Percentiles rank a stretch among this genome's conserved stretches.
phyloP scores from a whole-genome alignment of 2,329 filamentous ascomycete genomes.

The Hymenoscyphus scutula region DNA sequence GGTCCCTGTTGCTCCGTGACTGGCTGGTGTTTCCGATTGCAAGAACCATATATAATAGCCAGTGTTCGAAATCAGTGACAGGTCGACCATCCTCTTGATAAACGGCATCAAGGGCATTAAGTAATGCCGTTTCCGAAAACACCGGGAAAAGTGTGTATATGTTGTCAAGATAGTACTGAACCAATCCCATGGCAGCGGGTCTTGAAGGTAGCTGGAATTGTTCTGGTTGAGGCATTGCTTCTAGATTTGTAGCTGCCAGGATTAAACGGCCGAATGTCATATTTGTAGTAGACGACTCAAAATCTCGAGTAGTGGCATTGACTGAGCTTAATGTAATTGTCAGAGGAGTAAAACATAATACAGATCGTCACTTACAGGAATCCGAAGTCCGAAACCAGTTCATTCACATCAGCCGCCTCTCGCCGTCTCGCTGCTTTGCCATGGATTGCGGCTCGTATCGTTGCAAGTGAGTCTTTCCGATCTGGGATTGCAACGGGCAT shows the following conservation, averaged over 20 bases:
- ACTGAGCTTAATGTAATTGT: conserved; percentile 62
- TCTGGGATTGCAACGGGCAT: conserved; percentile 46
- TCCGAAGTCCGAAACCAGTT: conserved; percentile 90
- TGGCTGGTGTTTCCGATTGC: conserved; percentile 76
- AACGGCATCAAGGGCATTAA: conserved; percentile 75
- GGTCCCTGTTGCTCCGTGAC: conserved; percentile 66
- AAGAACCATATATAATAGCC: conserved; percentile 84
- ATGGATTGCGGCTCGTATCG: conserved; percentile 60
- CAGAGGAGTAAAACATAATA: conserved; percentile 4
- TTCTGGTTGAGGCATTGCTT: conserved; percentile 62
- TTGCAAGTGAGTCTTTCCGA: conserved; percentile 62
- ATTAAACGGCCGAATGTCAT: conserved; percentile 93
- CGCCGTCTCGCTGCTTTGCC: conserved; percentile 61
- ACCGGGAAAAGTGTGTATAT: conserved; percentile 78
- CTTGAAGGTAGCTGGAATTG: conserved; percentile 67
- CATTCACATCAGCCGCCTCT: conserved; percentile 85
- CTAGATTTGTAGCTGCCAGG: conserved; percentile 75
- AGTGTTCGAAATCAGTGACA: conserved; percentile 69
- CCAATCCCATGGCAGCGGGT: conserved; percentile 63
- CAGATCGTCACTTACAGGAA: conserved; percentile 61
- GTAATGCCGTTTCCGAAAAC: conserved; percentile 76
- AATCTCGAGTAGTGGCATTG: conserved; percentile 91
- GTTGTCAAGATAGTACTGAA: conserved; percentile 83
- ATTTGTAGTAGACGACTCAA: conserved; percentile 80
- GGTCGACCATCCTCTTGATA: conserved; percentile 66